Base-by-base conservation (phyloP, 306 rosid genomes). In the Cyclanthera cordifolia region DNA sequence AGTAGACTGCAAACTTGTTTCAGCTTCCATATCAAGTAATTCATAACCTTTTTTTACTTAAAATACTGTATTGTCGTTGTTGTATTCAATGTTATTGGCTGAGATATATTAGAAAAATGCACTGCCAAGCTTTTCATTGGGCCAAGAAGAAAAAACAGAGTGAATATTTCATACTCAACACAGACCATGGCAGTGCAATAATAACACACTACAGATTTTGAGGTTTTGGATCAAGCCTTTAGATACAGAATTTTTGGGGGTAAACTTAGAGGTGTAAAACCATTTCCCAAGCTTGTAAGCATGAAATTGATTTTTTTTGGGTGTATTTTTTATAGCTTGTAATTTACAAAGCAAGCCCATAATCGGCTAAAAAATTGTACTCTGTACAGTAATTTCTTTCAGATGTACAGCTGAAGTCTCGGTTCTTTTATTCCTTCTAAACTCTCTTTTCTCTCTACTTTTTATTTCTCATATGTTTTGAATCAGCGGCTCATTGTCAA, bases 261-360 rank as follows among this genome's bases (percentile, higher is more conserved):
- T n/a, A 34, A 68, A 51, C 43, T 52, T 28, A n/a, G 39, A 8
- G 72, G 47, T 45, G 30, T 30, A 28, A 17, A 49, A 27, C 19
- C 7, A 60, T 51, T 69, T 69, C 59, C 59, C 59, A 34, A 69
- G 72, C 25, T 69, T 69, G 72, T 69, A 69, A 69, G 57, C 72
- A 30, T 69, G 72, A 69, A 50, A 69, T 50, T 49, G 72, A 69
- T 30, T 50, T 68, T 50, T 69, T 69, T 27, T 69, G 57, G 43
- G 11, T 25, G 11, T 25, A 30, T 60, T 51, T 50, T 4, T 27
- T 28, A 69, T 51, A 49, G 57, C 30, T 30, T 69, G 59, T 51
- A 49, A 65, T 69, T 69, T 69, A 28, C 59, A 28, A 69, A 51
- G 72, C 55, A 69, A 51, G 72, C 55, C 72, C 60, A n/a, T 69